Evolutionary conservation across 768 basidiomycete genomes (phyloP).

Genomic region (Hypholoma fasciculare): DNA sequence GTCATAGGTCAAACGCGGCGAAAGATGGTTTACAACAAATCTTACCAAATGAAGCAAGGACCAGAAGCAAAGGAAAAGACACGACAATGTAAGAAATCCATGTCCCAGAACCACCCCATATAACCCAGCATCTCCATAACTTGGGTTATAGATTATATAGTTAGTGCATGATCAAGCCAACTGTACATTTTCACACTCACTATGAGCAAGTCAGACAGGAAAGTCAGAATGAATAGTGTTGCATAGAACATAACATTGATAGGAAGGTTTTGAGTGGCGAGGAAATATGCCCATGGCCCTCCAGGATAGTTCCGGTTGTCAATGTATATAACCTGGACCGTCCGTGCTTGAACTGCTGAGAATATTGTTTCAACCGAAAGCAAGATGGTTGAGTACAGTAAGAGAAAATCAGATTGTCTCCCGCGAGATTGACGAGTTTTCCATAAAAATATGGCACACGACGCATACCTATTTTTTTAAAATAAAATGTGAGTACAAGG

Average conservation of each 20-base stretch:
- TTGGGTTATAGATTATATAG: slow-evolving; percentile 6
- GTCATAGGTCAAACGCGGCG: not conserved
- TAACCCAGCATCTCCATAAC: slow-evolving; percentile 51
- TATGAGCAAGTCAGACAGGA: slow-evolving; percentile 42
- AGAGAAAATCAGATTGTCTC: slow-evolving; percentile 27
- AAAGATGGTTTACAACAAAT: not conserved
- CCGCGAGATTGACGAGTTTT: slow-evolving; percentile 21
- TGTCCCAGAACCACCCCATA: slow-evolving; percentile 40
- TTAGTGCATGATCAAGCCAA: not conserved
- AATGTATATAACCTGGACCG: slow-evolving; percentile 40
- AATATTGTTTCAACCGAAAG: slow-evolving; percentile 38
- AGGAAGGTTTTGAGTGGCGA: slow-evolving; percentile 37
- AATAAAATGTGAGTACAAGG: slow-evolving; percentile 17
- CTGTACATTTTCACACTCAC: slow-evolving; percentile 22
- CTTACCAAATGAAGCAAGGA: slow-evolving; percentile 44
- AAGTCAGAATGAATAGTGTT: slow-evolving; percentile 42
- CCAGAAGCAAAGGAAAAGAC: slow-evolving; percentile 33
- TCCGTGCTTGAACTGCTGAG: slow-evolving; percentile 37
- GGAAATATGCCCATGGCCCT: slow-evolving; percentile 46
- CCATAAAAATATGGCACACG: slow-evolving; percentile 38
- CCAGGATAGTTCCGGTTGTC: slow-evolving; percentile 41
- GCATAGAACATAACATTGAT: slow-evolving; percentile 46
- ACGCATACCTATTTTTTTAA: slow-evolving; percentile 17
- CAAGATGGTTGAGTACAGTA: slow-evolving; percentile 38
- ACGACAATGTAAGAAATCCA: slow-evolving; percentile 29